phyloP scores from a whole-genome alignment of 164 flowering plant species.

The Tetrastigma voinierianum region DNA sequence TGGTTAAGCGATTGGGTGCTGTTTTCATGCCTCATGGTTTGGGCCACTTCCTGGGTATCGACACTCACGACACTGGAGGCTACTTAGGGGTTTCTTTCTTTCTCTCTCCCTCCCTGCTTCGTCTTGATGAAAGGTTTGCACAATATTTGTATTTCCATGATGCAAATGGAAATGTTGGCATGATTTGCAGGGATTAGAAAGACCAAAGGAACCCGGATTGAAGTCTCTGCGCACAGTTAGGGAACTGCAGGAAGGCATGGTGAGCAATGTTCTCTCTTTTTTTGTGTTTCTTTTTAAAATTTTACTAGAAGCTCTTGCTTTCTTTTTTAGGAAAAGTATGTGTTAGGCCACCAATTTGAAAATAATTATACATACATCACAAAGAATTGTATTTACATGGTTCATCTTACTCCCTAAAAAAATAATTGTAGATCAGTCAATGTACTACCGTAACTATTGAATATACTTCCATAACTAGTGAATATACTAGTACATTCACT shows the following conservation, averaged over 20 bases:
- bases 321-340: too few species aligned
- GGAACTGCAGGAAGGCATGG: slow-evolving; percentile 88
- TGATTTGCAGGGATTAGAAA: slow-evolving; percentile 62
- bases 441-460: too few species aligned
- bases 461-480: too few species aligned
- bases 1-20: slow-evolving; percentile 78
- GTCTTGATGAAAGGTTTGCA: neutral
- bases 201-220: slow-evolving; percentile 83
- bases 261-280: slow-evolving; percentile 24
- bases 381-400: too few species aligned
- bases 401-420: too few species aligned
- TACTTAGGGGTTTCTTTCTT: slow-evolving; percentile 52
- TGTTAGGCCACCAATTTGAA: too few species aligned
- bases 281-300: neutral
- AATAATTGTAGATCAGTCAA: too few species aligned
- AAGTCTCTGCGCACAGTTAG: slow-evolving; percentile 66
- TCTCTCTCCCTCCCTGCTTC: neutral
- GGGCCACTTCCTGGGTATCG: slow-evolving; percentile 90
- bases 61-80: slow-evolving; percentile 98
- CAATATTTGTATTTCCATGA: slow-evolving; percentile 1
- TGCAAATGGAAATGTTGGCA: neutral
- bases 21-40: slow-evolving; percentile 97
- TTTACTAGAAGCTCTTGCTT: neutral
- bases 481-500: too few species aligned
- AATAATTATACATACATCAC: too few species aligned